A percentile compares a stretch with the other conserved stretches of the same genome.
Evolutionary conservation across 352 stramenopile species (phyloP).

Genomic region (Pelagophyceae sp.): DNA sequence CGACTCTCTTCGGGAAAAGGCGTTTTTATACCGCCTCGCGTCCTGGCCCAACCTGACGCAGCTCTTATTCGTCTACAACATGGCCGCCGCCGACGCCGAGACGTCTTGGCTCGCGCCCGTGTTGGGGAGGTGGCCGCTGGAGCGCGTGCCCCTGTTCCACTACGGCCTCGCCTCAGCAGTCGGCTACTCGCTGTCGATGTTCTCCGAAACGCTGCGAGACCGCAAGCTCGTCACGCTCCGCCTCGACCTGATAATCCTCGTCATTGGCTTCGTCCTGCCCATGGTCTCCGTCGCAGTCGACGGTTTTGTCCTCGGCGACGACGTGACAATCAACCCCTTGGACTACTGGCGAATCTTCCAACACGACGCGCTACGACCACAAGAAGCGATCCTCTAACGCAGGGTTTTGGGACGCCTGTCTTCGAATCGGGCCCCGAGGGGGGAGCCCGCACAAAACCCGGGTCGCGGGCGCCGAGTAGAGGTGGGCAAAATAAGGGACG

Average conservation of each 20-base stretch:
- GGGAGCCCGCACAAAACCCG: too few species aligned
- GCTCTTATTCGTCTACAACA: neutral
- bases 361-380: too few species aligned
- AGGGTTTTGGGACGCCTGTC: too few species aligned
- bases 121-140: neutral
- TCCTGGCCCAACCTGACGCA: conserved; percentile 7
- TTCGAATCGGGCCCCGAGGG: too few species aligned
- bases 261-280: neutral
- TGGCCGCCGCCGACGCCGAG: neutral
- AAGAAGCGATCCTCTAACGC: too few species aligned
- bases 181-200: conserved; percentile 13
- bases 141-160: conserved; percentile 1
- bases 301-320: neutral
- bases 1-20: too few species aligned
- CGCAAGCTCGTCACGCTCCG: conserved; percentile 8
- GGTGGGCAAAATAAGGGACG: too few species aligned
- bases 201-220: conserved; percentile 15
- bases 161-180: neutral
- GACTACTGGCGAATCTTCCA: conserved; percentile 18
- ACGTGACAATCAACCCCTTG: neutral
- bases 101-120: neutral
- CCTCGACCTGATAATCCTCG: conserved; percentile 7
- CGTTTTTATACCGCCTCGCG: neutral
- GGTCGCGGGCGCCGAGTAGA: too few species aligned
- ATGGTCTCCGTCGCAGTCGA: conserved; percentile 2